Conservation (phyloP, 768 basidiomycete species). For the Obba rivulosa region DNA sequence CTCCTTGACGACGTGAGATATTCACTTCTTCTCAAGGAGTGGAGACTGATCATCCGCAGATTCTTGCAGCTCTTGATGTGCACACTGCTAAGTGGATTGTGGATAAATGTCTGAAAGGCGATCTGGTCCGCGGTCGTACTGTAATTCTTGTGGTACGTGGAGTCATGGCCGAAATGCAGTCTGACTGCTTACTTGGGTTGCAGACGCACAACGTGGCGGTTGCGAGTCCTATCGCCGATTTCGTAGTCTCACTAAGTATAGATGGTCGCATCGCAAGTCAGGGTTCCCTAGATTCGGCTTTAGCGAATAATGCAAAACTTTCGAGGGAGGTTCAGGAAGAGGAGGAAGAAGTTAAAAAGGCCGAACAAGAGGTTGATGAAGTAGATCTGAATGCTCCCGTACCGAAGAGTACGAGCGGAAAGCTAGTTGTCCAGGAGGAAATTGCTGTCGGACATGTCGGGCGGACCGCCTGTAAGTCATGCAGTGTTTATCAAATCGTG, state of each 20-base stretch:
- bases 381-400: slow-evolving; percentile 55
- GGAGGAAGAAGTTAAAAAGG: too few relatives aligned
- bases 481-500: slow-evolving; percentile 17
- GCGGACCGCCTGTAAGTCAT: slow-evolving; percentile 31
- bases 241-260: slow-evolving; percentile 39
- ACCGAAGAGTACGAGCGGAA: slow-evolving; percentile 61
- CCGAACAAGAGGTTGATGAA: slow-evolving; percentile 9
- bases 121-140: slow-evolving; percentile 39
- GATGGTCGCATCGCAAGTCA: slow-evolving; percentile 49
- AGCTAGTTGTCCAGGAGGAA: slow-evolving; percentile 42
- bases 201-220: slow-evolving; percentile 49
- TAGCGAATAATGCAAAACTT: slow-evolving; percentile 35
- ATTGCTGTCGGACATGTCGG: too few relatives aligned
- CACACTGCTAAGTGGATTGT: slow-evolving; percentile 50
- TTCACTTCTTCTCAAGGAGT: neutral
- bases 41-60: slow-evolving; percentile 41
- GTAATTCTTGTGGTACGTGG: slow-evolving; percentile 39
- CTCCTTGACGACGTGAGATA: slow-evolving; percentile 66
- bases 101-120: slow-evolving; percentile 38
- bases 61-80: slow-evolving; percentile 41
- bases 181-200: neutral
- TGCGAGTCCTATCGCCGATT: slow-evolving; percentile 43
- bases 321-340: slow-evolving; percentile 19
- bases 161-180: neutral
- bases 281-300: slow-evolving; percentile 41